Conservation (phyloP, 1,284 basidiomycete genomes). For the Amylostereum areolatum region DNA sequence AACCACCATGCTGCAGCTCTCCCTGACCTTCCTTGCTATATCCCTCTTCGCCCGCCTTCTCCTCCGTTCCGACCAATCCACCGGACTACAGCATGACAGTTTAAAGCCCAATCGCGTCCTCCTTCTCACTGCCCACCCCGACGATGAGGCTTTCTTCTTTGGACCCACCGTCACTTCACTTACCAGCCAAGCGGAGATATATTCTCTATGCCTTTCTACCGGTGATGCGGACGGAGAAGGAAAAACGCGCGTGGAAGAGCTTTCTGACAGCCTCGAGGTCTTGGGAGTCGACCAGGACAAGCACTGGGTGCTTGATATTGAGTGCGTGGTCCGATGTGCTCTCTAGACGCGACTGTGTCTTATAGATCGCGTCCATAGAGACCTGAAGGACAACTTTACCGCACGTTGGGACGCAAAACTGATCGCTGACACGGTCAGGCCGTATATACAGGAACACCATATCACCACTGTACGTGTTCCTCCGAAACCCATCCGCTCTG, state of each 20-base stretch:
- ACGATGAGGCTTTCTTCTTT: slow-evolving; percentile 93
- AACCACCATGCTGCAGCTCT: too few relatives aligned
- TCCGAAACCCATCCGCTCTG: not conserved
- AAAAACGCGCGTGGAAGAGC: slow-evolving; percentile 53
- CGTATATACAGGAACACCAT: slow-evolving; percentile 51
- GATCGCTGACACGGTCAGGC: slow-evolving; percentile 55
- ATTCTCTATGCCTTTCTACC: slow-evolving; percentile 11
- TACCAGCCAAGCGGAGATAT: not conserved
- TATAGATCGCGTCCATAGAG: slow-evolving; percentile 30
- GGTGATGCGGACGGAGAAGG: slow-evolving; percentile 79
- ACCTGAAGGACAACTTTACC: slow-evolving; percentile 76
- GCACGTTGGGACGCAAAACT: slow-evolving; percentile 57
- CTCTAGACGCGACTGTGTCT: not conserved
- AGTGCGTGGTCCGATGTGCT: slow-evolving; percentile 41
- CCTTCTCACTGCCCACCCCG: slow-evolving; percentile 82
- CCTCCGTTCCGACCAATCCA: too few relatives aligned
- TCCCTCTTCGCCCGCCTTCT: too few relatives aligned
- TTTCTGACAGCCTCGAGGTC: slow-evolving; percentile 60
- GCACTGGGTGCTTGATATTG: slow-evolving; percentile 64
- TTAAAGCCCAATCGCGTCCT: slow-evolving; percentile 35
- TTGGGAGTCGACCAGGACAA: slow-evolving; percentile 59
- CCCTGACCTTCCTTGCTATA: too few relatives aligned
- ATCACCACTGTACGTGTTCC: slow-evolving; percentile 56
- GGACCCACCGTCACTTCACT: slow-evolving; percentile 70
- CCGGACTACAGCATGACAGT: too few relatives aligned